Percentiles rank a stretch among this genome's conserved stretches.
These are phyloP conservation scores for Plantago ovata DNA, from an alignment of 257 asterid species.

Conservation along the genomic window DNA sequence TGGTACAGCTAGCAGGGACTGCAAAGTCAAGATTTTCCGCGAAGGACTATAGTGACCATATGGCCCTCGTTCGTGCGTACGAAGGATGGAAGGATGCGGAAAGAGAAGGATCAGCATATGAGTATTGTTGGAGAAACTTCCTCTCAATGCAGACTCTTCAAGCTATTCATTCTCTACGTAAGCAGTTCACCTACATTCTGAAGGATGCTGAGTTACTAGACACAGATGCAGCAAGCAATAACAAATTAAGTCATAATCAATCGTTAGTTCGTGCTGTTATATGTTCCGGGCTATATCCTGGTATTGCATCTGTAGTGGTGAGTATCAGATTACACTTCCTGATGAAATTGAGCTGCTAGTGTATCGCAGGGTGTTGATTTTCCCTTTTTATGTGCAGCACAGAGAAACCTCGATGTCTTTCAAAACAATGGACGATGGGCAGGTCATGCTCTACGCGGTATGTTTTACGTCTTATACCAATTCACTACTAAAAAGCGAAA, in stretches of 20 bases:
- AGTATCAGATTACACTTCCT: conserved; percentile 22
- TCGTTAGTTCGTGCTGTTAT: conserved; percentile 95
- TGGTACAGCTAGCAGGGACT: conserved; percentile 79
- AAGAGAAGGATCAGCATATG: conserved; percentile 95
- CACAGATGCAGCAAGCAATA: conserved; percentile 50
- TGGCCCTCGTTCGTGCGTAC: conserved; percentile 99
- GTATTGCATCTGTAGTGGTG: conserved; percentile 93
- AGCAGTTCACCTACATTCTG: conserved; percentile 82
- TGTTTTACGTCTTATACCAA: conserved; percentile 27
- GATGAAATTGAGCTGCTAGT: conserved; percentile 7
- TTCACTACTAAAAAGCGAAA: no score
- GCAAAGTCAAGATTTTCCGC: conserved; percentile 98
- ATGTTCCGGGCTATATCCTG: conserved; percentile 96
- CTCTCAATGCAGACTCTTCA: conserved; percentile 96
- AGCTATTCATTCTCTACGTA: conserved; percentile 92
- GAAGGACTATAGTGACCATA: conserved; percentile 97
- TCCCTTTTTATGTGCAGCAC: conserved; percentile 60
- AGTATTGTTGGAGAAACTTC: conserved; percentile 95
- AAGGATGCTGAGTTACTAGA: conserved; percentile 85
- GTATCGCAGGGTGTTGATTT: conserved; percentile 1
- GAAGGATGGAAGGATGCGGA: conserved; percentile 99
- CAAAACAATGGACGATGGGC: conserved; percentile 99
- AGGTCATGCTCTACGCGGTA: conserved; percentile 90
- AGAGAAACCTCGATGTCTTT: conserved; percentile 96
- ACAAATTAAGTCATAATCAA: conserved; percentile 85